phyloP scores from a whole-genome alignment of 1,139 yeast genomes.

The Geotrichum reessii region DNA sequence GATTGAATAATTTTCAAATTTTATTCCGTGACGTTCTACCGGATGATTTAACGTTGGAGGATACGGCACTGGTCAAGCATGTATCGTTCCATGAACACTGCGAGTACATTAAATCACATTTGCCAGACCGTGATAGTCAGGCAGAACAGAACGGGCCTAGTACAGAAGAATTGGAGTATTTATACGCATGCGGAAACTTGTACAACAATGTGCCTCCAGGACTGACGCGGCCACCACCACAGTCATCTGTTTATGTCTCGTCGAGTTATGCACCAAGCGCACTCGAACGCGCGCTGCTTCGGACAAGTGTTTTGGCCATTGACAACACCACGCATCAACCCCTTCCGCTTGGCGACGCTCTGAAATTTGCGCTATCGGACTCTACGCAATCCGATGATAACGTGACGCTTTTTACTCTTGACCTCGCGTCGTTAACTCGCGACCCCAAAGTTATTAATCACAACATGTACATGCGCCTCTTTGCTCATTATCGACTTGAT shows the following conservation, averaged over 20 bases:
- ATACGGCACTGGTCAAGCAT: slow-evolving; percentile 8
- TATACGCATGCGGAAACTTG: neutral
- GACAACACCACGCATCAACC: slow-evolving; percentile 5
- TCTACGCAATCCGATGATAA: neutral
- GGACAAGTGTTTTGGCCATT: slow-evolving; percentile 3
- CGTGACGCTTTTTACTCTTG: slow-evolving; percentile 7
- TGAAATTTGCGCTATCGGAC: neutral
- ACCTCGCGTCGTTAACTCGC: slow-evolving; percentile 12
- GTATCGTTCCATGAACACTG: slow-evolving; percentile 2
- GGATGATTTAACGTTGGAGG: neutral
- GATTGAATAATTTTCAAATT: slow-evolving; percentile 28
- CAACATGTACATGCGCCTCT: slow-evolving; percentile 2
- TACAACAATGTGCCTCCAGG: neutral
- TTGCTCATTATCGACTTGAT: slow-evolving; percentile 6
- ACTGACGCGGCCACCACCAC: neutral
- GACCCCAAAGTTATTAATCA: slow-evolving; percentile 12
- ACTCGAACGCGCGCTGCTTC: slow-evolving; percentile 8
- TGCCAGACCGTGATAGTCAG: neutral
- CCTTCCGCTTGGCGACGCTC: slow-evolving; percentile 3
- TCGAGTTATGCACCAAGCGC: slow-evolving; percentile 1
- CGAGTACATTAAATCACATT: neutral
- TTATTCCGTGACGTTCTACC: slow-evolving; percentile 28
- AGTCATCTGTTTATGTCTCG: neutral
- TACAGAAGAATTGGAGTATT: neutral
- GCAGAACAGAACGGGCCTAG: neutral